phyloP scores from a whole-genome alignment of 1,284 basidiomycete species.

The Mixia osmundae region DNA sequence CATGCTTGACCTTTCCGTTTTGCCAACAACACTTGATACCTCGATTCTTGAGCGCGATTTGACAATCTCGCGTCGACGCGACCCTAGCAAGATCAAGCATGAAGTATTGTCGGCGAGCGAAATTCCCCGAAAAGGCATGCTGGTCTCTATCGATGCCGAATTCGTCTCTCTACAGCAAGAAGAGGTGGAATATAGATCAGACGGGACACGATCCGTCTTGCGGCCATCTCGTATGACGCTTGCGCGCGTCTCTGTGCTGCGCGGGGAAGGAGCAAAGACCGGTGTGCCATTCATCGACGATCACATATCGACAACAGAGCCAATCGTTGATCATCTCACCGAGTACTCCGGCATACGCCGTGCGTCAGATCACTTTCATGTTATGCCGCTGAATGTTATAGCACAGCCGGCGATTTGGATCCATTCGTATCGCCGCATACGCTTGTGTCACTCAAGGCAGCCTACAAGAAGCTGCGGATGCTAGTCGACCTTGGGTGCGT shows the following conservation, averaged over 20 bases:
- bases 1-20: constrained; percentile 36
- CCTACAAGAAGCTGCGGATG: constrained; percentile 90
- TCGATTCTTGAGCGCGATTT: constrained; percentile 63
- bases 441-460: constrained; percentile 77
- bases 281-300: constrained; percentile 91
- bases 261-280: constrained; percentile 54
- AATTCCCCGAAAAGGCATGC: constrained; percentile 56
- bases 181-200: constrained; percentile 80
- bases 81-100: constrained; percentile 49
- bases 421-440: constrained; percentile 61
- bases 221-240: constrained; percentile 74
- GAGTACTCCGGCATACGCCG: constrained; percentile 90
- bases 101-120: constrained; percentile 47
- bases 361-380: constrained; percentile 25
- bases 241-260: constrained; percentile 79
- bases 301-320: constrained; percentile 84
- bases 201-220: constrained; percentile 78
- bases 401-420: constrained; percentile 77
- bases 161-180: constrained; percentile 96
- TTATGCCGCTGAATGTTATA: background rate
- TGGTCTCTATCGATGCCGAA: constrained; percentile 90
- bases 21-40: constrained; percentile 46
- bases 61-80: constrained; percentile 65
- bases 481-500: constrained; percentile 86
- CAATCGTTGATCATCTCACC: constrained; percentile 86